Base-by-base conservation (phyloP, 345 rosid genomes). In the Cardiospermum halicacabum region DNA sequence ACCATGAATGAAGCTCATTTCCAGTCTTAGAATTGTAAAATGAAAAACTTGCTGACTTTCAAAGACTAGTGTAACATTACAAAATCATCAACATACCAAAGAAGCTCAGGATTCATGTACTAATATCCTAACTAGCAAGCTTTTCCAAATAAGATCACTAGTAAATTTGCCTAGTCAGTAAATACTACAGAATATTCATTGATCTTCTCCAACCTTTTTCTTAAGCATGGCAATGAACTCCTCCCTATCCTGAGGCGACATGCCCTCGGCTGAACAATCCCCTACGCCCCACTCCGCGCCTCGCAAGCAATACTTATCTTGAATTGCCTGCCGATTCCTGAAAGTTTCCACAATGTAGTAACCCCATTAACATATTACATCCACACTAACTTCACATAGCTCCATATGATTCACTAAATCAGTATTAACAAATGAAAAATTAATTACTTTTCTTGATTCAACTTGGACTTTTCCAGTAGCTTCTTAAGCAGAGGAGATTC, bases 201-300 rank as follows among this genome's bases (percentile, higher is more conserved):
- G 69, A 56, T 55, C 84, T 62, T 63, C 70, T 66, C 84, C 93
- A 19, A 77, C 70, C 81, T 81, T 92, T 75, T 84, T 53, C 78
- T 87, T 92, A 47, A 92, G 72, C 89, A 74, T 84, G 28, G 86
- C 67, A 68, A 93, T 93, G 96, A 93, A 93, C 49, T 73, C 77
- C 0, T 90, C 97, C 21, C 74, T 89, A 1, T 90, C 96, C 55
- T 82, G 83, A 1, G 84, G 82, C 1, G 90, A 74, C 98, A 93
- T 89, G 10, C 85, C 96, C 40, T 75, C 94, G 0, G 89, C 76
- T 16, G 98, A 88, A 56, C 98, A 93, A 73, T 93, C 98, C 65
- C 98, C 98, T 0, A 92, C 85, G 5, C 98, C 98, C 97, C 96
- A 89, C 67, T 89, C 96, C 2, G 98, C 96, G 22, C 96, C 98